phyloP scores from a whole-genome alignment of 2,329 filamentous ascomycete species.

The Ceratocystis smalleyi region DNA sequence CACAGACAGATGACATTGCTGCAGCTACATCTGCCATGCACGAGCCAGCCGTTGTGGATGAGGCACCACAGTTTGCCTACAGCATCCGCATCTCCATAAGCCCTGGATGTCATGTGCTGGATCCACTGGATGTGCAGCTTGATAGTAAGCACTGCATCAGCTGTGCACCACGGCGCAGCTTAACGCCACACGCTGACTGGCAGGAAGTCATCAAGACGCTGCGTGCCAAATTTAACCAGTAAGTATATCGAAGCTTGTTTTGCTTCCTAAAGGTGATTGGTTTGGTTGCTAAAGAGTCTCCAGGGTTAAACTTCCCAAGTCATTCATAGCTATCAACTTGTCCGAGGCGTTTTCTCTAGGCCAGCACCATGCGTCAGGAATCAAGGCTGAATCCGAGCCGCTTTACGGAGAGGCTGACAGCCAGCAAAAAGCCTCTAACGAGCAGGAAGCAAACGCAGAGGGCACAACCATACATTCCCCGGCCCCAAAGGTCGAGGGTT shows the following conservation, averaged over 20 bases:
- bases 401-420: background rate
- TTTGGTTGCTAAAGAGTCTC: background rate
- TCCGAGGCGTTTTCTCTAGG: slow-evolving; percentile 48
- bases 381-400: slow-evolving; percentile 25
- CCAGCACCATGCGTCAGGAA: slow-evolving; percentile 28
- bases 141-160: slow-evolving; percentile 95
- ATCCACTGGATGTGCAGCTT: slow-evolving; percentile 88
- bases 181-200: slow-evolving; percentile 89
- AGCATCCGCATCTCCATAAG: slow-evolving; percentile 92
- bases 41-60: slow-evolving; percentile 33
- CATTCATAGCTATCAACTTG: slow-evolving; percentile 48
- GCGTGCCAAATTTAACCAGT: slow-evolving; percentile 89
- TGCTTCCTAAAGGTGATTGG: slow-evolving; percentile 17
- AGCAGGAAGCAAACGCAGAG: background rate
- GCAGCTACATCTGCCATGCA: slow-evolving; percentile 16
- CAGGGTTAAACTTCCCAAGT: slow-evolving; percentile 51
- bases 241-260: slow-evolving; percentile 27
- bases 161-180: slow-evolving; percentile 72
- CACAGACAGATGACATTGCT: background rate
- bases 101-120: slow-evolving; percentile 90
- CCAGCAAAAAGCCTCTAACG: background rate
- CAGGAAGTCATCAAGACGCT: slow-evolving; percentile 92
- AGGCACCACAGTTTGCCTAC: slow-evolving; percentile 61
- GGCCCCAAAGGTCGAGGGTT: background rate
- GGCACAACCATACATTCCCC: no score